Evolutionary conservation across 2,329 filamentous ascomycete species (phyloP), one percentile per base, ranked within the genome.

Genomic region (Helotiales sp.): DNA sequence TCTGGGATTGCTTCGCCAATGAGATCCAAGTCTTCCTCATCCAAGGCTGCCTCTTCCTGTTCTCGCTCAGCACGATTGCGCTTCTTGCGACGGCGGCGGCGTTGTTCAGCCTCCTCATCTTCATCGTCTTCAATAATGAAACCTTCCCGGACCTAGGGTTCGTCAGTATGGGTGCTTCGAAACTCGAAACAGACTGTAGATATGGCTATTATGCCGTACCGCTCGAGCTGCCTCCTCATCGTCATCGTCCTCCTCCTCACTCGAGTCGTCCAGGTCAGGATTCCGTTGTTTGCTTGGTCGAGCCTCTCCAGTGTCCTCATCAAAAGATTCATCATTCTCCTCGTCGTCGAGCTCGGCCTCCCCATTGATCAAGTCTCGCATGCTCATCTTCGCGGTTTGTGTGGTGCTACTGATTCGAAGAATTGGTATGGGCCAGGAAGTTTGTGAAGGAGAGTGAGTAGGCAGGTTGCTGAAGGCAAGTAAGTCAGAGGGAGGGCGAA

Each of bases 11-110:
- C 89, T 77, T 96, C 92, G 61, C 93, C 94, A 73, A 99, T 97
- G 64, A 99, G 85, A 77, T 98, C 96, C 66, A 99, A 81, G 84
- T 99, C 96, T 78, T 99, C 96, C 73, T 97, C 95, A 74, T 98
- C 96, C 8, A 99, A 87, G 68, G 83, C 84, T 68, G 93, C 92
- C 69, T 95, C 93, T 76, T 97, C 93, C 70, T 93, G 89, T 76
- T 93, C 92, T 64, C 92, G 90, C 77, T 96, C 91, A 67, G 88
- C 86, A 66, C 88, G 83, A 75, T 93, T 89, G 73, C 93, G 90
- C 82, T 96, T 97, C 79, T 88, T 88, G 76, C 87, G 83, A 43
- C 87, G 70, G 75, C 82, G 67, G 81, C 84, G 67, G 71, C 65
- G 86, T 87, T 34, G 40, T 37, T 89, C 89, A 58, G 89, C 87